Conservation (phyloP, 1,284 basidiomycete genomes). For the Wolfiporia cocos region DNA sequence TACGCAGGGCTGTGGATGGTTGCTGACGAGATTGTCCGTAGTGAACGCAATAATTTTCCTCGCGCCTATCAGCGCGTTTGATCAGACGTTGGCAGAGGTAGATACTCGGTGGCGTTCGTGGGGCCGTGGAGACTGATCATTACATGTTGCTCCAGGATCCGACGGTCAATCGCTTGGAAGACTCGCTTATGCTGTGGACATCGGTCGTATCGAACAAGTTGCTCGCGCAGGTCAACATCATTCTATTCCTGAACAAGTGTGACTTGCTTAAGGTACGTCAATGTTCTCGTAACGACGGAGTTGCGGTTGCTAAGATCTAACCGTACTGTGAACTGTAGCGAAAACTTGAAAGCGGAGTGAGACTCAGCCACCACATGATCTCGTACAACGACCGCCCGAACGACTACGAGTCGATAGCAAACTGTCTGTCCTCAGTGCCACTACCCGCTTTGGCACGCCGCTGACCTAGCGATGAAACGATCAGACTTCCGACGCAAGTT, state of each 20-base stretch:
- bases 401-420: constrained; percentile 65
- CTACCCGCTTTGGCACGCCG: too few relatives aligned
- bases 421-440: constrained; percentile 41
- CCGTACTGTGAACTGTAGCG: constrained; percentile 19
- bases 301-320: not conserved
- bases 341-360: constrained; percentile 72
- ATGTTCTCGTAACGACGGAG: not conserved
- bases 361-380: constrained; percentile 58
- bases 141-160: constrained; percentile 63
- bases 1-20: not conserved
- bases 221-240: constrained; percentile 60
- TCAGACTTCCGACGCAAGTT: constrained; percentile 73
- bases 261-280: constrained; percentile 56
- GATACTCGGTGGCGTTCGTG: too few relatives aligned
- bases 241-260: constrained; percentile 75
- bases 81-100: constrained; percentile 74
- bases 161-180: constrained; percentile 67
- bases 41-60: constrained; percentile 82
- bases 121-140: too few relatives aligned
- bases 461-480: too few relatives aligned
- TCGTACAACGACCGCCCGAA: constrained; percentile 68
- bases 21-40: constrained; percentile 21
- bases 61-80: constrained; percentile 78
- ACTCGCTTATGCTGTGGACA: constrained; percentile 67
- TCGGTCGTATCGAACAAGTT: constrained; percentile 62